phyloP scores from a whole-genome alignment of 2,329 filamentous ascomycete genomes.

The Colletotrichum endophyticum region DNA sequence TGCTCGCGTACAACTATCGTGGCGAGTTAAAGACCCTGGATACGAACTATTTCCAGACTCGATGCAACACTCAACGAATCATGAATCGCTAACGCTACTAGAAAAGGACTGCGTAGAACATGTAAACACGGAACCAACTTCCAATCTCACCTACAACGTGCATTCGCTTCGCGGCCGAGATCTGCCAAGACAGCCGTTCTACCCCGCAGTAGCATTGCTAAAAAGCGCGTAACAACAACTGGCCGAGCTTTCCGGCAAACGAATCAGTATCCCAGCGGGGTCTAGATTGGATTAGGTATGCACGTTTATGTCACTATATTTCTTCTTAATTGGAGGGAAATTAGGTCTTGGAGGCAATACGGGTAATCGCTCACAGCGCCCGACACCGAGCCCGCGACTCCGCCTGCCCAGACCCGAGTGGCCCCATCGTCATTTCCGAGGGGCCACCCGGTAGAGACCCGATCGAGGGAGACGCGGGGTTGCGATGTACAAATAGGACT shows the following conservation, averaged over 20 bases:
- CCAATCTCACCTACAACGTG: not conserved
- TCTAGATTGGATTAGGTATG: not conserved
- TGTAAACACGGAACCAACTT: not conserved
- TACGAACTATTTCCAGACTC: not conserved
- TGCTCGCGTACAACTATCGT: not conserved
- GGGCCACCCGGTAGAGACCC: not conserved
- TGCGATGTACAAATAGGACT: not conserved
- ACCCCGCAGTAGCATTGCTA: constrained; percentile 9
- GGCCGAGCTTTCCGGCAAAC: not conserved
- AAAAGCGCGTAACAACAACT: not conserved
- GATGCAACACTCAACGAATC: not conserved
- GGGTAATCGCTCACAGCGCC: not conserved
- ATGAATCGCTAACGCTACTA: not conserved
- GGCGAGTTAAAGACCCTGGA: not conserved
- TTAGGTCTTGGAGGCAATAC: not conserved
- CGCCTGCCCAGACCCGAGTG: not conserved
- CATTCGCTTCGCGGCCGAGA: not conserved
- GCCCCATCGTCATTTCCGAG: not conserved
- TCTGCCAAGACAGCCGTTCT: not conserved
- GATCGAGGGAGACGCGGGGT: not conserved
- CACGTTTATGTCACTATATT: not conserved
- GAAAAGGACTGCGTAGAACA: not conserved
- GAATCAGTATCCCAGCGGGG: not conserved
- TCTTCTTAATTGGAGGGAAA: constrained; percentile 10
- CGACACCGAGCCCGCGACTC: not conserved